Evolutionary conservation across 805 yeast species (phyloP), one percentile per base, ranked within the genome.

Genomic region (Starmera amethionina): DNA sequence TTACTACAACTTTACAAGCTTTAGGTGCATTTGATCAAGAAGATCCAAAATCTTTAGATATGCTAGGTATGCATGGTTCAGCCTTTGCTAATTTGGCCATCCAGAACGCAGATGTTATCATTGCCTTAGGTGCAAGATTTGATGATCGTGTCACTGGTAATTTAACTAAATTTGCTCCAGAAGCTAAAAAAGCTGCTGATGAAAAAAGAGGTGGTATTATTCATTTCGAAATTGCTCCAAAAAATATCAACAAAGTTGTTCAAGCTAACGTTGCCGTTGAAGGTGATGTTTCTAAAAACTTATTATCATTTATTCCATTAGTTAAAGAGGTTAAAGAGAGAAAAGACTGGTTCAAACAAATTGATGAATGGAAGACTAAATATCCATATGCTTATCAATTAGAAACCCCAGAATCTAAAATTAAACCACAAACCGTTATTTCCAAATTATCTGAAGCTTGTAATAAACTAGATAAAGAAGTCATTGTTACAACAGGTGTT

Each of bases 61-160:
- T 93, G 94, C 75, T 93, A 50, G 98, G 98, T 54, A 93, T 93
- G 98, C 98, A 93, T 65, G 98, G 98, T 49, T 74, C 80, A 45
- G 96, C 88, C 38, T 87, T 88, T 53, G 98, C 98, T 51, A 93
- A 93, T 72, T 61, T 83, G 56, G 94, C 97, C 40, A 82, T 93
- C 51, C 98, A 93, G 69, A 72, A 78, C 44, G 96, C 97, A 33
- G 98, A 93, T 64, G 68, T 89, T 54, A 86, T 93, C 58, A 66
- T 93, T 46, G 97, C 97, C 14, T 71, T 93, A 35, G 98, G 98
- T 59, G 96, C 97, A 31, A 78, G 98, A 62, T 93, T 93, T 56
- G 98, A 93, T 65, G 98, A 93, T 69, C 89, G 98, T 72, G 98
- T 93, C 53, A 93, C 98, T 34, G 82, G 93, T 56, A 76, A 76